These are phyloP conservation scores for Colletotrichum kahawae DNA, from an alignment of 2,329 filamentous ascomycete genomes.

Conservation along the genomic window DNA sequence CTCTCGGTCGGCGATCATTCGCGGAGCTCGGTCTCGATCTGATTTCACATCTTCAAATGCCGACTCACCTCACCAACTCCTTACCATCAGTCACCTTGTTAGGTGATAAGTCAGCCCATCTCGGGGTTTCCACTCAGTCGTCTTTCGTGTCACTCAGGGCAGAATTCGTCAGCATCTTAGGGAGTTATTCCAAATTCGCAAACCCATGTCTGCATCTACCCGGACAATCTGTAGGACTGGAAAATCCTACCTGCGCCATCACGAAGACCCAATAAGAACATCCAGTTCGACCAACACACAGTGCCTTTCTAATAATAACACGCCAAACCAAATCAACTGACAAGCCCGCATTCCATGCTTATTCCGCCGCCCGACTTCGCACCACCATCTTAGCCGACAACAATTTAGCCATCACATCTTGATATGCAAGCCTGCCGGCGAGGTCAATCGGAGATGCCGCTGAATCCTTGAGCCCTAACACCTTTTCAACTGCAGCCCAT, in stretches of 20 bases:
- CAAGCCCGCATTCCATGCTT: fast-evolving
- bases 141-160: fast-evolving
- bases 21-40: neutral
- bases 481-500: too few relatives aligned
- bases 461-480: too few relatives aligned
- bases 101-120: neutral
- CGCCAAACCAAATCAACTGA: neutral
- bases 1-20: neutral
- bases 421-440: neutral
- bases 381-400: fast-evolving
- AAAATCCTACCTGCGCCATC: neutral
- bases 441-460: neutral
- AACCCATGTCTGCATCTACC: neutral
- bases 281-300: neutral
- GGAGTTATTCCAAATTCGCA: neutral
- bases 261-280: neutral
- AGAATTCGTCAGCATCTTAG: neutral
- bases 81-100: neutral
- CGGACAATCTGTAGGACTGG: neutral
- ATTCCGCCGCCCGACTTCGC: fast-evolving
- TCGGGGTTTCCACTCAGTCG: neutral
- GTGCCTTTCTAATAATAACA: neutral
- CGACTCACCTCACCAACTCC: neutral
- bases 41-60: neutral
- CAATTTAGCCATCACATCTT: neutral